Percentiles rank a stretch among this genome's conserved stretches.
phyloP scores from a whole-genome alignment of 495 filamentous ascomycete species.

The Neurospora sp. region DNA sequence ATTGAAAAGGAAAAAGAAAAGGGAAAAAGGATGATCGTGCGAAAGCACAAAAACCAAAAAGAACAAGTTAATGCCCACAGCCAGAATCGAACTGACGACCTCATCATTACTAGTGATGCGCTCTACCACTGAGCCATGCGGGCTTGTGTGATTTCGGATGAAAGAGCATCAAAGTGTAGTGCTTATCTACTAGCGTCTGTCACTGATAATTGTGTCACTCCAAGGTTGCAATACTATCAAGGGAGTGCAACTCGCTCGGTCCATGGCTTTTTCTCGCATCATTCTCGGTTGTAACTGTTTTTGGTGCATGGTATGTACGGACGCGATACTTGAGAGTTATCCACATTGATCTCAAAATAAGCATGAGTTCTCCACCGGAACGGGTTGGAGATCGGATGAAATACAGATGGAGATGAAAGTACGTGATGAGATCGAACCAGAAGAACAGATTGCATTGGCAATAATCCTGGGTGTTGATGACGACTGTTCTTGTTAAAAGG shows the following conservation, averaged over 20 bases:
- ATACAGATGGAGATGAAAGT: neutral
- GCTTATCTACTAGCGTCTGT: neutral
- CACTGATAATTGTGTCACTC: neutral
- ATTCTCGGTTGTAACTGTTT: too few relatives aligned
- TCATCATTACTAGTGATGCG: conserved; percentile 18
- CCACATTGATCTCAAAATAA: neutral
- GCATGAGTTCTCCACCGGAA: neutral
- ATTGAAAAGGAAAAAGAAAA: neutral
- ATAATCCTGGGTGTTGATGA: too few relatives aligned
- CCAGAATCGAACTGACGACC: conserved; percentile 19
- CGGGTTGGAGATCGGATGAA: neutral
- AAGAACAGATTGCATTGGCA: too few relatives aligned
- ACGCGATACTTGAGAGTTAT: too few relatives aligned
- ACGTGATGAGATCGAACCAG: neutral
- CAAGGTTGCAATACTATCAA: neutral
- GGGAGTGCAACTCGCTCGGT: too few relatives aligned
- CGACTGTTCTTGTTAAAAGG: too few relatives aligned
- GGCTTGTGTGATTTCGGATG: conserved; percentile 1
- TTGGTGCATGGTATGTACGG: too few relatives aligned
- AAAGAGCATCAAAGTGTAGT: neutral
- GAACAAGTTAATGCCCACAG: conserved; percentile 8
- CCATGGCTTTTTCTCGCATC: too few relatives aligned
- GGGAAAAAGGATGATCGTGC: neutral
- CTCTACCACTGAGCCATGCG: conserved; percentile 20
- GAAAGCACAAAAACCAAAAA: neutral